A percentile compares a stretch with the other conserved stretches of the same genome.
These are phyloP conservation scores for Pseudogymnoascus sp. DNA, from an alignment of 2,329 filamentous ascomycete species.

Conservation along the genomic window DNA sequence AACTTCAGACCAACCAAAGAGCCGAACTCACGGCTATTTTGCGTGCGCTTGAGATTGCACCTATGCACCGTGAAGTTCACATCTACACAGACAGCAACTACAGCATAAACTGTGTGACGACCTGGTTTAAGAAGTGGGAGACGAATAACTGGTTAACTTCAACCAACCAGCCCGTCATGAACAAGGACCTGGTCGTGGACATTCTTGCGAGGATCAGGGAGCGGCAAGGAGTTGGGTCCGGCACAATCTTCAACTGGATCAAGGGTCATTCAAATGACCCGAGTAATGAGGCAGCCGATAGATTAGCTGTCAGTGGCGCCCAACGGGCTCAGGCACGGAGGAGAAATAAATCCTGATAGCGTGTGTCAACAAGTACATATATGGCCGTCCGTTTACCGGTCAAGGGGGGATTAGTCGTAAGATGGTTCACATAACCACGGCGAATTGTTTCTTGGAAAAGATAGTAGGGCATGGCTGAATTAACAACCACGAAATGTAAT, in stretches of 20 bases:
- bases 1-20: conserved; percentile 80
- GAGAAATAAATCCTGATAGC: background rate
- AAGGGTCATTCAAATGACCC: conserved; percentile 69
- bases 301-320: conserved; percentile 62
- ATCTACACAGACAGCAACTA: conserved; percentile 90
- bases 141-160: conserved; percentile 70
- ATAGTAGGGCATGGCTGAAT: conserved; percentile 1
- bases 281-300: conserved; percentile 77
- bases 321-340: conserved; percentile 3
- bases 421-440: background rate
- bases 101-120: conserved; percentile 77
- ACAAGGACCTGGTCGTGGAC: conserved; percentile 72
- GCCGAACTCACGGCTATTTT: conserved; percentile 88
- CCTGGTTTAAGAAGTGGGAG: conserved; percentile 75
- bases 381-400: background rate
- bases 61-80: conserved; percentile 56
- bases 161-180: conserved; percentile 65
- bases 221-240: conserved; percentile 48
- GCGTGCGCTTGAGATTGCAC: conserved; percentile 70
- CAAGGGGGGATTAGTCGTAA: background rate
- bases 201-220: conserved; percentile 65
- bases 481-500: background rate
- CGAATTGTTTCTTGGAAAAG: background rate
- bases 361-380: background rate
- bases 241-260: conserved; percentile 75